Evolutionary conservation across 164 flowering plant species (phyloP).

Genomic region (Cinnamomum micranthum): DNA sequence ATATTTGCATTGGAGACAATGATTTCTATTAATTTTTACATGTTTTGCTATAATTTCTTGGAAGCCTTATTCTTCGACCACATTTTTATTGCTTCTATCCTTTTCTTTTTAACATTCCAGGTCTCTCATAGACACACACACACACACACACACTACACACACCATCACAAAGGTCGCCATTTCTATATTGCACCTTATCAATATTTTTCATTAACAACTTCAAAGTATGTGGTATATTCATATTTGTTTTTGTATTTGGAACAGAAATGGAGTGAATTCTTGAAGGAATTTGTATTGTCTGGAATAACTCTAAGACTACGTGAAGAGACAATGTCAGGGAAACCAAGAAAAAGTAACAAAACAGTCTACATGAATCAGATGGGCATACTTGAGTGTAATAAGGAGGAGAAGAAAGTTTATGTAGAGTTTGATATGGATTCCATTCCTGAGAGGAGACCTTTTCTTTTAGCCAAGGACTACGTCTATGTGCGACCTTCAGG

Average conservation of each 20-base stretch:
- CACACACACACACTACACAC: no score
- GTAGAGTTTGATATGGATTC: slow-evolving; percentile 33
- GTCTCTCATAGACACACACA: no score
- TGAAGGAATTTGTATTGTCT: not conserved
- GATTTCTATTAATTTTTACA: no score
- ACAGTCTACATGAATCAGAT: not conserved
- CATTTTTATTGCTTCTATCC: no score
- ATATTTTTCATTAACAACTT: not conserved
- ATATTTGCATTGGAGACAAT: no score
- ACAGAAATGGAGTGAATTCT: slow-evolving; percentile 41
- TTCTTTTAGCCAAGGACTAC: slow-evolving; percentile 44
- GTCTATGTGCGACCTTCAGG: slow-evolving; percentile 25
- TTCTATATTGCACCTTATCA: no score
- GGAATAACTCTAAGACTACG: slow-evolving; percentile 29
- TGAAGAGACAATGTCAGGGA: slow-evolving; percentile 14
- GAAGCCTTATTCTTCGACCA: no score
- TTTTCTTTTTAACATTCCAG: no score
- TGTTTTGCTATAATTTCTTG: no score
- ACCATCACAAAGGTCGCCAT: no score
- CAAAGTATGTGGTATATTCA: not conserved
- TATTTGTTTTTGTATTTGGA: not conserved
- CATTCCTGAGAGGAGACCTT: slow-evolving; percentile 34
- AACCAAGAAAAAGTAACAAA: slow-evolving; percentile 1
- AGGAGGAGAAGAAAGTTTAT: slow-evolving; percentile 21
- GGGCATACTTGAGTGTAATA: not conserved